Percentiles rank a stretch among this genome's conserved stretches.
phyloP scores from a whole-genome alignment of 78 protist species.

The Emiliania huxleyi region DNA sequence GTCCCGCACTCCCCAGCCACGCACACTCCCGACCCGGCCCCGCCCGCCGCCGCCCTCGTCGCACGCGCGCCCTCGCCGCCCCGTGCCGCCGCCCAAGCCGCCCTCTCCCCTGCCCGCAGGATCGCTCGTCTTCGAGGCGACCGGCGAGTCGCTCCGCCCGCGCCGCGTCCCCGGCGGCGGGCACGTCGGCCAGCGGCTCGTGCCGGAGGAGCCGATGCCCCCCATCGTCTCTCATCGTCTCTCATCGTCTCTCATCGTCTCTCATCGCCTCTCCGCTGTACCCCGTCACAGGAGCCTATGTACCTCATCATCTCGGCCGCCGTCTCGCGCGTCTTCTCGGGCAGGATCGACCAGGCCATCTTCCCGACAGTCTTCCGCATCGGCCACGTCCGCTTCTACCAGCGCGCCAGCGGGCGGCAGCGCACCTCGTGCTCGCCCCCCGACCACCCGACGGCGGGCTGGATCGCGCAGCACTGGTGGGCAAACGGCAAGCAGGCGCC shows the following conservation, averaged over 20 bases:
- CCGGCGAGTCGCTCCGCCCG: neutral
- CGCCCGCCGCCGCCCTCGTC: no score
- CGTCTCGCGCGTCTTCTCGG: neutral
- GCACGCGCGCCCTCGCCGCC: no score
- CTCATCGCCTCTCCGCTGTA: no score
- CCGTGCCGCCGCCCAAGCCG: no score
- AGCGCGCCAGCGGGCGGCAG: neutral
- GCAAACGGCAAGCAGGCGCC: neutral
- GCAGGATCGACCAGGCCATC: neutral
- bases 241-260: no score
- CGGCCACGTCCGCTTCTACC: neutral
- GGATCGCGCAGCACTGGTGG: neutral
- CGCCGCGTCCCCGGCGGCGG: neutral
- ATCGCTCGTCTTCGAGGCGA: neutral
- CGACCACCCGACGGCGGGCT: neutral
- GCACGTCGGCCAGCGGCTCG: neutral
- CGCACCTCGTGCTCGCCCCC: neutral
- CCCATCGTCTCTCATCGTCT: no score
- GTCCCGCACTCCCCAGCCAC: no score
- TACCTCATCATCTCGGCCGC: neutral
- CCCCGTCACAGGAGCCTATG: no score
- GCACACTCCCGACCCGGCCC: no score
- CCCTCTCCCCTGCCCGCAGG: no score
- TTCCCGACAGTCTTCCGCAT: neutral
- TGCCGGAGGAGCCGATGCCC: conserved; percentile 10